A percentile compares a stretch with the other conserved stretches of the same genome.
These are phyloP conservation scores for Hypoxylon sp. DNA, from an alignment of 2,329 filamentous ascomycete species.

Conservation along the genomic window DNA sequence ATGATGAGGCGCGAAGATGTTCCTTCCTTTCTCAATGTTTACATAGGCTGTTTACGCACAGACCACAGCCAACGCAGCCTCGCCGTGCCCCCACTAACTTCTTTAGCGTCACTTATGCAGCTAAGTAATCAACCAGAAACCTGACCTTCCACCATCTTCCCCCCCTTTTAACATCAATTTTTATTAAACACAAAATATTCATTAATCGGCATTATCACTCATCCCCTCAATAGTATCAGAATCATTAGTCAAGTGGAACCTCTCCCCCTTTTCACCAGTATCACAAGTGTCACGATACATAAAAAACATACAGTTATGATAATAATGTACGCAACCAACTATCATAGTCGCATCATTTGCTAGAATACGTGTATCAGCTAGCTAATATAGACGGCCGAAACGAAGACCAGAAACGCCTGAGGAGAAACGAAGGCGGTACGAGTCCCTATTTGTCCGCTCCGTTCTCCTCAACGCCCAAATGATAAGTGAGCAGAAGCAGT, in stretches of 20 bases:
- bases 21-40: slow-evolving; percentile 51
- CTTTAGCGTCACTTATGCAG: slow-evolving; percentile 3
- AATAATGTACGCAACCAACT: slow-evolving; percentile 6
- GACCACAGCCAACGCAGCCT: slow-evolving; percentile 42
- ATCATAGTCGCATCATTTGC: slow-evolving; percentile 23
- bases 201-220: slow-evolving; percentile 1
- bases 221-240: background rate
- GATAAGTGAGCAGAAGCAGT: slow-evolving; percentile 47
- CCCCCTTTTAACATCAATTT: background rate
- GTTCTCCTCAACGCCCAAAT: slow-evolving; percentile 41
- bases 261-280: background rate
- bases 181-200: slow-evolving; percentile 5
- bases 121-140: background rate
- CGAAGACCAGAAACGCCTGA: slow-evolving; percentile 37
- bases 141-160: too few species aligned
- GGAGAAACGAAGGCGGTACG: slow-evolving; percentile 34
- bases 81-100: slow-evolving; percentile 4
- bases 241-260: background rate
- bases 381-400: slow-evolving; percentile 47
- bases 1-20: slow-evolving; percentile 52
- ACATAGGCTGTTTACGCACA: slow-evolving; percentile 51
- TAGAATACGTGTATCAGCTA: slow-evolving; percentile 47
- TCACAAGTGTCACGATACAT: background rate
- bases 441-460: slow-evolving; percentile 39
- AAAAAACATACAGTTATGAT: background rate